These are phyloP conservation scores for Alternaria sp. DNA, from an alignment of 2,329 filamentous ascomycete genomes.

Conservation along the genomic window DNA sequence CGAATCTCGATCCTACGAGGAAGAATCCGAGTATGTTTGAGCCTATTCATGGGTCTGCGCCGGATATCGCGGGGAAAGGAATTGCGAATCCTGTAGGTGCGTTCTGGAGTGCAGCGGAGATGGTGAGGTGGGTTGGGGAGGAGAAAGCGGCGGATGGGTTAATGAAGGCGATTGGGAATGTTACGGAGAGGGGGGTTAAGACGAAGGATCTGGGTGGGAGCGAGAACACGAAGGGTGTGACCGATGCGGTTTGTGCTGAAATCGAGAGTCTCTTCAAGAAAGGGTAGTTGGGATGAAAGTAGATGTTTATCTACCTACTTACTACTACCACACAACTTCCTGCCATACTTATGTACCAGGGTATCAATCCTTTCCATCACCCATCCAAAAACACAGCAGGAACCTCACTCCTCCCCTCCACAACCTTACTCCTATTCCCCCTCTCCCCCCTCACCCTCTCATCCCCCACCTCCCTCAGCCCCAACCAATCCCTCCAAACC, in stretches of 20 bases:
- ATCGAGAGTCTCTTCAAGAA: conserved; percentile 53
- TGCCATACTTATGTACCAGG: no score
- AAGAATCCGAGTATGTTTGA: conserved; percentile 67
- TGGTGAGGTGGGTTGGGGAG: conserved; percentile 69
- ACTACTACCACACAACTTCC: neutral
- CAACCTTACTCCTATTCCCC: conserved; percentile 51
- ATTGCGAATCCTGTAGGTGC: conserved; percentile 69
- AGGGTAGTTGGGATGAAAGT: conserved; percentile 5
- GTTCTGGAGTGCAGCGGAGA: conserved; percentile 74
- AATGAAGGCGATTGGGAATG: conserved; percentile 67
- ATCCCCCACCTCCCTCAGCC: conserved; percentile 57
- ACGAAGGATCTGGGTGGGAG: conserved; percentile 67
- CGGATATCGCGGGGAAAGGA: conserved; percentile 69
- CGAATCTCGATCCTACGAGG: conserved; percentile 69
- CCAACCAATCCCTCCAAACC: conserved; percentile 65
- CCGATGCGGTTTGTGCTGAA: conserved; percentile 62
- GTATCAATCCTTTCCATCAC: neutral
- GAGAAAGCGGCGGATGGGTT: conserved; percentile 63
- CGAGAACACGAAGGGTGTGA: conserved; percentile 64
- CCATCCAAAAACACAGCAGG: conserved; percentile 26
- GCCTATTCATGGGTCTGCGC: conserved; percentile 68
- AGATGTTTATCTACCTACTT: conserved; percentile 12
- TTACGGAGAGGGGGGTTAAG: conserved; percentile 61
- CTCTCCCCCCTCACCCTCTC: conserved; percentile 60
- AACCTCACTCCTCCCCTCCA: conserved; percentile 38